These are phyloP conservation scores for Cadophora sp. DNA, from an alignment of 2,329 filamentous ascomycete genomes.

Conservation along the genomic window DNA sequence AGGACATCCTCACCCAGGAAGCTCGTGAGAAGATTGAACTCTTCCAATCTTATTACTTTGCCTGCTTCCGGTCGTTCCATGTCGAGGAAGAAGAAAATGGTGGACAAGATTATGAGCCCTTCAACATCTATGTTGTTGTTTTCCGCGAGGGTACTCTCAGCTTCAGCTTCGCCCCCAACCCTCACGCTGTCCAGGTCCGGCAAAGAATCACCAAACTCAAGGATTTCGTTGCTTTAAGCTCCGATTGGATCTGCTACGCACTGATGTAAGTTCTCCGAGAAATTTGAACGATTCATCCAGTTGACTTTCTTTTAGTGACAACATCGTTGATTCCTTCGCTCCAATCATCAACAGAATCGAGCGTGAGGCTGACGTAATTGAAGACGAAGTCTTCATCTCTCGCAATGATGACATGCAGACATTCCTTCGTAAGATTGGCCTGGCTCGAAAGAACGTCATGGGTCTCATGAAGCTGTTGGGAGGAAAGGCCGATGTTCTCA, in stretches of 20 bases:
- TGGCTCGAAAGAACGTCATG: slow-evolving; percentile 93
- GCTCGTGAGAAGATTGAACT: slow-evolving; percentile 98
- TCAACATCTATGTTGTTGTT: slow-evolving; percentile 96
- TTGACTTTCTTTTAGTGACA: slow-evolving; percentile 64
- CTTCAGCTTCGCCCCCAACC: slow-evolving; percentile 89
- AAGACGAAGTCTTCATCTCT: slow-evolving; percentile 93
- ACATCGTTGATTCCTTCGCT: slow-evolving; percentile 96
- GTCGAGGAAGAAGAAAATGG: slow-evolving; percentile 74
- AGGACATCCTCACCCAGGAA: slow-evolving; percentile 95
- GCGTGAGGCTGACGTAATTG: slow-evolving; percentile 87
- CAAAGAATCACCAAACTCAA: slow-evolving; percentile 91
- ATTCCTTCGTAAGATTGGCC: slow-evolving; percentile 88
- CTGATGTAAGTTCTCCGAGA: slow-evolving; percentile 73
- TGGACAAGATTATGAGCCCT: slow-evolving; percentile 86
- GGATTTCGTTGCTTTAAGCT: slow-evolving; percentile 92
- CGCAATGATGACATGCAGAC: slow-evolving; percentile 87
- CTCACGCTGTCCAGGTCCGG: slow-evolving; percentile 86
- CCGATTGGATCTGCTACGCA: slow-evolving; percentile 99
- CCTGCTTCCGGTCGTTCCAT: slow-evolving; percentile 94
- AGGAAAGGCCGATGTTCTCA: slow-evolving; percentile 98
- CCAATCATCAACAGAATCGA: slow-evolving; percentile 89
- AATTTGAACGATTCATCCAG: neutral
- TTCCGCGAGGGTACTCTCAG: slow-evolving; percentile 95
- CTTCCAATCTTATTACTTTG: slow-evolving; percentile 97
- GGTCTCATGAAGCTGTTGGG: slow-evolving; percentile 90